Evolutionary conservation across 2,329 filamentous ascomycete genomes (phyloP).

Genomic region (Penicillium hordei): DNA sequence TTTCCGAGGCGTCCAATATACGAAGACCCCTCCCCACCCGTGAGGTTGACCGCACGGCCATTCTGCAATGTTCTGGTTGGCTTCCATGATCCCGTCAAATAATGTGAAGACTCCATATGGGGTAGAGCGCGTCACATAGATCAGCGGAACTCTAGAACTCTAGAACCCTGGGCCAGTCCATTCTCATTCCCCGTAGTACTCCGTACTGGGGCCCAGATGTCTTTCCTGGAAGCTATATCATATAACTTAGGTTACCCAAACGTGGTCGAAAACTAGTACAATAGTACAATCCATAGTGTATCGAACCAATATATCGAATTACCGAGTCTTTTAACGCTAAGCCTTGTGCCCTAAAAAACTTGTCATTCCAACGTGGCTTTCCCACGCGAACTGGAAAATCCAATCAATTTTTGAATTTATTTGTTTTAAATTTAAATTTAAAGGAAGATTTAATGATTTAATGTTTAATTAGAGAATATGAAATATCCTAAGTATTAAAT

Average conservation of each 20-base stretch:
- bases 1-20: conserved; percentile 19
- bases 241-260: background rate
- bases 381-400: conserved; percentile 7
- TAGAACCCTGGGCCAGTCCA: background rate
- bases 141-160: conserved; percentile 1
- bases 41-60: conserved; percentile 8
- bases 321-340: conserved; percentile 7
- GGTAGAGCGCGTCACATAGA: conserved; percentile 4
- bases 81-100: conserved; percentile 3
- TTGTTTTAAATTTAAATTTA: background rate
- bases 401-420: background rate
- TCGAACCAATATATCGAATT: background rate
- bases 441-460: background rate
- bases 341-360: conserved; percentile 6
- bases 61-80: conserved; percentile 9
- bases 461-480: background rate
- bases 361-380: conserved; percentile 16
- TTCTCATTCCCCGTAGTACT: background rate
- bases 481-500: background rate
- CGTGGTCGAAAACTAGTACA: background rate
- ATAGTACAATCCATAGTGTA: background rate
- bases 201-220: too few relatives aligned
- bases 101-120: conserved; percentile 10
- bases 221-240: background rate
- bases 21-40: conserved; percentile 14